Evolutionary conservation across 2,329 filamentous ascomycete genomes (phyloP), one percentile per base, ranked within the genome.

Genomic region (Colletotrichum acutatum): DNA sequence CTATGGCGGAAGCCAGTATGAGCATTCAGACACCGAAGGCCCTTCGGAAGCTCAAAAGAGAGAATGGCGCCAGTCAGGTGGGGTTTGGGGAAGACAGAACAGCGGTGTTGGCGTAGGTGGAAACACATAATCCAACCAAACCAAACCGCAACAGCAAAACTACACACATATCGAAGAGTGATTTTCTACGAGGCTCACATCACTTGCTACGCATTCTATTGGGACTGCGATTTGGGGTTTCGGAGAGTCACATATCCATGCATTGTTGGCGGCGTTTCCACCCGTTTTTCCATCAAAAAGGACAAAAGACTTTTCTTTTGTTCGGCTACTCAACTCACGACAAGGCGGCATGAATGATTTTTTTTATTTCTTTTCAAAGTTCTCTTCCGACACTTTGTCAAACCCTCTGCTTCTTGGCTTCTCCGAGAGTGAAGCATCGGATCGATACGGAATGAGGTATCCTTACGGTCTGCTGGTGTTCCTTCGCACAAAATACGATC

Each of bases 11-110:
- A 79, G 81, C 66, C 84, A 87, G 42, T 85, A 85, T 68, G 86
- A 87, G 74, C 83, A 82, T 60, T 81, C 83, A 2, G 86, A 87
- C 70, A 82, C 80, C 69, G 82, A 84, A 73, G 81, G 78, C 49
- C 77, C 82, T 42, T 84, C 86, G 60, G 82, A 83, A 59, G 82
- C 79, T 59, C 86, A 86, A 73, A 86, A 86, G 58, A 84, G 86
- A 67, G 87, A 90, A 72, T 90, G 89, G 88, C 86, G 89, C 42
- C 90, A 89, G 77, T 90, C 89, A 22, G 87, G 83, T 49, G 62
- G 62, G 26, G 62, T 65, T 22, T 89, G 85, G 85, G 84, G 83
- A 32, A 86, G 86, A 60, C 88, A 86, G 72, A 87, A 84, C 74
- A 84, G 86, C 26, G 85, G 85, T 30, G 81, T 86, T 58, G 87